phyloP scores from a whole-genome alignment of 1,284 basidiomycete species.

The Heliocybe sulcata region DNA sequence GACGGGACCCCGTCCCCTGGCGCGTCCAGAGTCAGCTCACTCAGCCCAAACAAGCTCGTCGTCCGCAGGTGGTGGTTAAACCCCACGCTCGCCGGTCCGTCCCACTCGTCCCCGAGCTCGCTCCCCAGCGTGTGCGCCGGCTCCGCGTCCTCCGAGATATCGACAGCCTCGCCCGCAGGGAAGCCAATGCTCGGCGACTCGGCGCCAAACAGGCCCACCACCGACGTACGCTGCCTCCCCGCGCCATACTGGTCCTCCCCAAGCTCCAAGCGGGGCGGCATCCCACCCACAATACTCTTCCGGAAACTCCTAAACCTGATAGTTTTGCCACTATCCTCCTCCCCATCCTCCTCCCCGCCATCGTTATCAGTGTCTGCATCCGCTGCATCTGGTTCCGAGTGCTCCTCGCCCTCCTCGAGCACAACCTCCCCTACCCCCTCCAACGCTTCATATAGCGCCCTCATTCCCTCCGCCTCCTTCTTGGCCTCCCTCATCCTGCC shows the following conservation, averaged over 20 bases:
- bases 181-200: slow-evolving; percentile 13
- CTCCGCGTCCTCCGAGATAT: slow-evolving; percentile 9
- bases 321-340: slow-evolving; percentile 18
- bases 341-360: slow-evolving; percentile 15
- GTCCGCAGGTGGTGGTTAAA: slow-evolving; percentile 37
- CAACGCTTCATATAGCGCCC: slow-evolving; percentile 64
- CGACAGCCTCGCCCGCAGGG: slow-evolving; percentile 12
- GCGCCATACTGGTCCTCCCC: slow-evolving; percentile 27
- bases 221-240: slow-evolving; percentile 38
- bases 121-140: slow-evolving; percentile 41
- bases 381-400: too few relatives aligned
- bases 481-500: slow-evolving; percentile 59
- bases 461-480: slow-evolving; percentile 63
- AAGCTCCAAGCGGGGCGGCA: slow-evolving; percentile 10
- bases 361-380: too few relatives aligned
- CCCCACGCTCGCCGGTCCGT: slow-evolving; percentile 29
- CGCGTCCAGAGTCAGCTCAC: slow-evolving; percentile 9
- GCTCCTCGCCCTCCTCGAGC: slow-evolving; percentile 25
- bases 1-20: too few relatives aligned
- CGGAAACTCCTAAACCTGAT: slow-evolving; percentile 38
- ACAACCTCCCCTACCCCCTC: slow-evolving; percentile 48
- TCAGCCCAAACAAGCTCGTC: slow-evolving; percentile 44
- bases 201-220: slow-evolving; percentile 56
- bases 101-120: slow-evolving; percentile 41
- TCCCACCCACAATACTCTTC: slow-evolving; percentile 25